These are phyloP conservation scores for Turritis glabra DNA, from an alignment of 345 rosid genomes.

Conservation along the genomic window DNA sequence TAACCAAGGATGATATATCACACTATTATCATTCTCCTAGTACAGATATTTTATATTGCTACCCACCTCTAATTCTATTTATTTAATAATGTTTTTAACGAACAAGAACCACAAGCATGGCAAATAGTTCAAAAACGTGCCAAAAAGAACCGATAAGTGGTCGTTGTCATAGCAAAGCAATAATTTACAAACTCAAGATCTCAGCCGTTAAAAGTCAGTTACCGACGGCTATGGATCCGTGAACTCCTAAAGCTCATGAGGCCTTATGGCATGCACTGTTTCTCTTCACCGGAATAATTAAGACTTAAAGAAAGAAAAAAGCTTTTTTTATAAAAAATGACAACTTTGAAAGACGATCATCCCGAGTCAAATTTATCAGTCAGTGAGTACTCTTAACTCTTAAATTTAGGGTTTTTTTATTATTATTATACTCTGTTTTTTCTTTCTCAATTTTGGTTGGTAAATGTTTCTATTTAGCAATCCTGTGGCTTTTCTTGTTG, in stretches of 20 bases:
- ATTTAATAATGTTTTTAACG: too few relatives aligned
- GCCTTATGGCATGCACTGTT: slow-evolving; percentile 1
- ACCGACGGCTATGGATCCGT: slow-evolving; percentile 11
- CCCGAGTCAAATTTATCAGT: slow-evolving; percentile 23
- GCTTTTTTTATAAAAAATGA: neutral
- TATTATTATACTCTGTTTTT: neutral
- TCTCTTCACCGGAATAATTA: slow-evolving; percentile 7
- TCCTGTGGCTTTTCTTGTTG: neutral
- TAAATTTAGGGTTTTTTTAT: neutral
- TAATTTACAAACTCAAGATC: neutral
- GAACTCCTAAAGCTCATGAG: slow-evolving; percentile 5
- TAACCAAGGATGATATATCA: too few relatives aligned
- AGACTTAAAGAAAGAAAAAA: neutral
- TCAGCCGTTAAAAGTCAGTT: slow-evolving; percentile 15
- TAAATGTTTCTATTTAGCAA: too few relatives aligned
- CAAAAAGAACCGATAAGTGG: neutral
- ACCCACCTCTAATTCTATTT: too few relatives aligned
- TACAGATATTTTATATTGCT: too few relatives aligned
- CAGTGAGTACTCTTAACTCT: slow-evolving; percentile 12
- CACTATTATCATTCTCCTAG: too few relatives aligned
- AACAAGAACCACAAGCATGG: too few relatives aligned
- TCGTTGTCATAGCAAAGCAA: neutral
- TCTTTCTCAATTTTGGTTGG: neutral
- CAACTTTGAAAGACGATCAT: neutral
- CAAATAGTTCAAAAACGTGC: neutral